Evolutionary conservation across 371 early-diverging fungal species (phyloP), one percentile per base, ranked within the genome.

Genomic region (Syncephalastrum monosporum): DNA sequence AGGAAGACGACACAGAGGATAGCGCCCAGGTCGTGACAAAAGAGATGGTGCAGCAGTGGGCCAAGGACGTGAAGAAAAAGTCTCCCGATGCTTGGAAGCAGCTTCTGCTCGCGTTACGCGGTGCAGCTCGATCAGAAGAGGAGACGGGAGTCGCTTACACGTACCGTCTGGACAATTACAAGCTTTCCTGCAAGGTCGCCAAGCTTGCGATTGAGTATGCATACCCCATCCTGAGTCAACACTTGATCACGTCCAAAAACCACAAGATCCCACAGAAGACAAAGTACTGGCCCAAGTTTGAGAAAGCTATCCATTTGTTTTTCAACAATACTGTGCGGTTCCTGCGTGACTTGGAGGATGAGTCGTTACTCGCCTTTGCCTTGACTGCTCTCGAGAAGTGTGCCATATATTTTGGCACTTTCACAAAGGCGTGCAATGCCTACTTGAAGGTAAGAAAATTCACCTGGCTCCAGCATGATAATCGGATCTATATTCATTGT

Each of bases 401-500:
- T 53, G 75, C 88, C 38, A 69, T 81, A 6, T 95, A 93, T 68
- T 86, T 94, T 69, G 88, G 85, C 23, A 87, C 88, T 55, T 92
- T 92, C 73, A 89, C 89, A n/a, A 92, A 91, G 68, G 64, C 84
- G 19, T 81, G 87, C 4, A 87, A 87, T 63, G 91, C 90, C 53
- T 90, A 89, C 27, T 72, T 95, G 52, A 84, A 90, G 71, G 89
- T 87, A 77, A 63, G 57, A 3, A 45, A 3, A 19, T 6, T 21
- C 21, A 21, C 21, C 21, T 21, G 21, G 21, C 21, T 21, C 21
- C 21, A 21, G 21, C 21, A 21, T 2, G 21, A 21, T 21, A 21
- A 21, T 21, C 21, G 21, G 21, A 21, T 1, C 1, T 33, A 10
- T 38, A 43, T 25, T 47, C 45, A 25, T 42, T 17, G 8, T 10